Conservation (phyloP, 257 asterid species). For the Solanum chaucha region DNA sequence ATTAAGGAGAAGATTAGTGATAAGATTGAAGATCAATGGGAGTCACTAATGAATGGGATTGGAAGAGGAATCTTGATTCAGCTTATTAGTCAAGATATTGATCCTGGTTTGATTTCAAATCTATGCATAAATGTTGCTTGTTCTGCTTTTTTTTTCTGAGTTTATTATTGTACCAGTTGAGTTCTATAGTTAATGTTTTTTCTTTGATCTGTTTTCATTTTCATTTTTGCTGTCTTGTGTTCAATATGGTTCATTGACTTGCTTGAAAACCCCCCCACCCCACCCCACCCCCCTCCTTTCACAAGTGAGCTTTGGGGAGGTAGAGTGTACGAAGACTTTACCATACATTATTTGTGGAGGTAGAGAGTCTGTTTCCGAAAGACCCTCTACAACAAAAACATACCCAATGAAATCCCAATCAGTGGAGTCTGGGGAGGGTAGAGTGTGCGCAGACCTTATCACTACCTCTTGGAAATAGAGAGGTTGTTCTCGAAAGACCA, state of each 20-base stretch:
- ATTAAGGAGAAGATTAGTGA: constrained; percentile 66
- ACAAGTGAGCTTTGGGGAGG: too few species aligned
- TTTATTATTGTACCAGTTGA: background rate
- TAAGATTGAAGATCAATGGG: too few species aligned
- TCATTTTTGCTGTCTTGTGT: background rate
- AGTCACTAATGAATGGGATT: constrained; percentile 47
- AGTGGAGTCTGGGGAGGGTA: too few species aligned
- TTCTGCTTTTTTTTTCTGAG: too few species aligned
- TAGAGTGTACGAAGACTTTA: too few species aligned
- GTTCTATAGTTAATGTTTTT: background rate
- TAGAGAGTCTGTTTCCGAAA: too few species aligned
- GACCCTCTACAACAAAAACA: too few species aligned
- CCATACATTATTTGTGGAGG: too few species aligned
- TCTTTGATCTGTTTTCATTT: background rate
- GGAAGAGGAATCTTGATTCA: constrained; percentile 78
- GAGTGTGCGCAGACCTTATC: background rate
- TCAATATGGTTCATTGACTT: background rate
- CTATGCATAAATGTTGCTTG: background rate
- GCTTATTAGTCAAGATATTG: constrained; percentile 69
- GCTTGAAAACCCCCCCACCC: background rate
- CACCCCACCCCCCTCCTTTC: too few species aligned
- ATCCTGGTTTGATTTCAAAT: constrained; percentile 41
- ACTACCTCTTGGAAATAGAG: background rate
- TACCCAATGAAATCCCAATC: too few species aligned
- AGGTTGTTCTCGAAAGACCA: background rate